Base-by-base conservation (phyloP, 306 rosid species). In the Arachis hypogaea region DNA sequence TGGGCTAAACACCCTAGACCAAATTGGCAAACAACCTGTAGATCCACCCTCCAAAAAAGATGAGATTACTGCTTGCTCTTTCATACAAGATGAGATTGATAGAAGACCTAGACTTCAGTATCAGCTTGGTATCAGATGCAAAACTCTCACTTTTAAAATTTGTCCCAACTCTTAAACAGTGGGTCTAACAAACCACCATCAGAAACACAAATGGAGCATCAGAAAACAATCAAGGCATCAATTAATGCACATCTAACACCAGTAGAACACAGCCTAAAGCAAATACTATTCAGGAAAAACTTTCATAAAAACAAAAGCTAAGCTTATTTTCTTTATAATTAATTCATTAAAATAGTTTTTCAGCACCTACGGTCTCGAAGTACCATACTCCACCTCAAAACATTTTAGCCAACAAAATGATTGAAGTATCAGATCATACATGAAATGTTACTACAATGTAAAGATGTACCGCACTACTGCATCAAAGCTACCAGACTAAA, bases 1-100 rank as follows among this genome's bases (percentile, higher is more conserved):
- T 11, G 5, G 52, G 63, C 44, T 74, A 50, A 45, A 66, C 72
- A 66, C 72, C 42, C 75, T 59, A 63, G 58, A 50, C 16, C 71
- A 69, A 74, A 46, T 68, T 68, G 56, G 43, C 45, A 74, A 12
- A 18, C 33, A 68, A 40, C 62, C 42, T 50, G 5, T 36, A n/a
- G 36, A 55, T 54, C 72, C 74, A 68, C 66, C 36, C 43, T 55
- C 44, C 41, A 36, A 33, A 33, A 2, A 33, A 33, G 38, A 33
- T 3, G 38, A 33, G 38, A 33, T 33, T 33, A 8, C 45, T 29
- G 66, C 4, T 12, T 44, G 41, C 46, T 62, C 62, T 54, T 68
- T 59, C 57, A 38, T 68, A 55, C 30, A 46, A 43, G 1, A 56
- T 8, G 60, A 33, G 55, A 72, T 30, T 61, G 40, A 66, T 72